Conservation (phyloP, 2,329 filamentous ascomycete species). For the Eutypella sp. region DNA sequence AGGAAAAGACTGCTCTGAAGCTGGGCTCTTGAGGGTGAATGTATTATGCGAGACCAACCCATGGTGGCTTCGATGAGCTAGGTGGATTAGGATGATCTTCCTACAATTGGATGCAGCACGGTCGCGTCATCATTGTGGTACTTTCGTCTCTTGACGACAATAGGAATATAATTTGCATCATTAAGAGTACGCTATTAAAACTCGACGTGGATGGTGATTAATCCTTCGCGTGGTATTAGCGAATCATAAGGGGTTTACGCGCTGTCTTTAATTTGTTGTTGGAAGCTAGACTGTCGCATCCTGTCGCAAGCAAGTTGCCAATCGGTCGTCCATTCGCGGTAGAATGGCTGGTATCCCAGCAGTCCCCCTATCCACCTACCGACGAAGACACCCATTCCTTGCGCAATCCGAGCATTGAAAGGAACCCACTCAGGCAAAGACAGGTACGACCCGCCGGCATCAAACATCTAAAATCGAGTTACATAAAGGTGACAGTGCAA, state of each 20-base stretch:
- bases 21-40: background rate
- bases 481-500: background rate
- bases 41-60: background rate
- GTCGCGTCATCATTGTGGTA: background rate
- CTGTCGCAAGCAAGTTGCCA: constrained; percentile 30
- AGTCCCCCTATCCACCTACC: constrained; percentile 33
- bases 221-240: background rate
- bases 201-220: background rate
- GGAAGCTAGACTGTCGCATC: constrained; percentile 26
- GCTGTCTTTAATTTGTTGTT: background rate
- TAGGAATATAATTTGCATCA: background rate
- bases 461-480: constrained; percentile 28
- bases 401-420: constrained; percentile 23
- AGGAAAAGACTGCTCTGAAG: constrained; percentile 12
- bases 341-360: constrained; percentile 34
- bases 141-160: background rate
- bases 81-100: background rate
- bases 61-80: background rate
- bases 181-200: background rate
- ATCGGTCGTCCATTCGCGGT: constrained; percentile 31
- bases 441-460: constrained; percentile 33
- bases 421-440: constrained; percentile 33
- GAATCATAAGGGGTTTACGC: background rate
- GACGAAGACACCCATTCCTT: constrained; percentile 25
- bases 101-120: background rate